Percentiles rank a stretch among this genome's conserved stretches.
Evolutionary conservation across 345 rosid genomes (phyloP).

Genomic region (Turnera subulata): DNA sequence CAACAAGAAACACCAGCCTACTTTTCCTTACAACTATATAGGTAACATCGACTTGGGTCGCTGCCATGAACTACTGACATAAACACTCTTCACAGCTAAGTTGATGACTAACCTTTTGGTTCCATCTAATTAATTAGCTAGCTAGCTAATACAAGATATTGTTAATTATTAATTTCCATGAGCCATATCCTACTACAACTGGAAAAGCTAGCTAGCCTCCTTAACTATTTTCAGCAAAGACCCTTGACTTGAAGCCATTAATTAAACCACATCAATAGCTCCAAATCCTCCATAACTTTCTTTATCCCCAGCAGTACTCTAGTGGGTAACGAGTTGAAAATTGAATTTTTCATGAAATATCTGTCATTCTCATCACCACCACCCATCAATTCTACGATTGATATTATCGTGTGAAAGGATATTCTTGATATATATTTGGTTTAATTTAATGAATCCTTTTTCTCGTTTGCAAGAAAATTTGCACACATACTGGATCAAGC

Average conservation of each 20-base stretch:
- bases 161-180: too few relatives aligned
- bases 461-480: neutral
- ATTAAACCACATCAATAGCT: neutral
- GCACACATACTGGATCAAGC: too few relatives aligned
- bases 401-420: slow-evolving; percentile 11
- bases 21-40: neutral
- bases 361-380: neutral
- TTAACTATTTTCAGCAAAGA: neutral
- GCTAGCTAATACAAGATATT: too few relatives aligned
- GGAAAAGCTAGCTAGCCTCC: too few relatives aligned
- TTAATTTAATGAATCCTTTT: slow-evolving; percentile 1
- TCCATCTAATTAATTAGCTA: too few relatives aligned
- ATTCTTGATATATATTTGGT: slow-evolving; percentile 3
- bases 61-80: neutral
- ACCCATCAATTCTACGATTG: slow-evolving; percentile 2
- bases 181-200: slow-evolving; percentile 17
- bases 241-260: neutral
- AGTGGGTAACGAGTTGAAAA: slow-evolving; percentile 14
- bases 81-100: neutral
- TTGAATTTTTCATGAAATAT: neutral
- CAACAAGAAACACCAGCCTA: slow-evolving; percentile 13
- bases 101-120: neutral
- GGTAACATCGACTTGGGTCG: slow-evolving; percentile 13
- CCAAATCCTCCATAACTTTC: neutral
- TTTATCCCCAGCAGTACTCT: neutral